Percentiles rank a stretch among this genome's conserved stretches.
These are phyloP conservation scores for Pichia manshurica DNA, from an alignment of 805 yeast species.

Conservation along the genomic window DNA sequence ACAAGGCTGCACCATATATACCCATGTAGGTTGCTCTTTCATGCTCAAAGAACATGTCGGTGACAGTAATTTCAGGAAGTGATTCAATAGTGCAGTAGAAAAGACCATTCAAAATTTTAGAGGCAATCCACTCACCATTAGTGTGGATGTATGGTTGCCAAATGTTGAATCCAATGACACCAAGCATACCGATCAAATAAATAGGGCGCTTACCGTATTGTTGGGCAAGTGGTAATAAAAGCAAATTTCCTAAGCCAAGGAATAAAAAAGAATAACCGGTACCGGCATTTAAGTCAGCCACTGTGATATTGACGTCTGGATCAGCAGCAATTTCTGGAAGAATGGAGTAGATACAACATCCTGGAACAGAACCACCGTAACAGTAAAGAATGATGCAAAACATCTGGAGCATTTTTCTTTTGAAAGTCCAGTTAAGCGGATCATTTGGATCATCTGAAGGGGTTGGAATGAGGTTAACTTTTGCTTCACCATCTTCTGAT, in stretches of 20 bases:
- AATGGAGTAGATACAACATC: slow-evolving; percentile 20
- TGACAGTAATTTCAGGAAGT: slow-evolving; percentile 42
- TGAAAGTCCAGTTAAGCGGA: slow-evolving; percentile 57
- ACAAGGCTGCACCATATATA: slow-evolving; percentile 48
- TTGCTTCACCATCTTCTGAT: slow-evolving; percentile 17
- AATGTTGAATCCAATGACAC: slow-evolving; percentile 25
- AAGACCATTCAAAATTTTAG: slow-evolving; percentile 28
- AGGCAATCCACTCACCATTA: slow-evolving; percentile 30
- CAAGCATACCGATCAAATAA: slow-evolving; percentile 30
- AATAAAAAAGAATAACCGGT: slow-evolving; percentile 37
- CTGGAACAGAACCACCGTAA: slow-evolving; percentile 25
- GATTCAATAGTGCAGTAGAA: slow-evolving; percentile 39
- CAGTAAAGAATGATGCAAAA: slow-evolving; percentile 39
- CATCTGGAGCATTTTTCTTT: slow-evolving; percentile 43
- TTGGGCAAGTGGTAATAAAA: slow-evolving; percentile 35
- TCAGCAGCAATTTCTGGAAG: slow-evolving; percentile 25
- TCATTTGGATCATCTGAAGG: slow-evolving; percentile 68
- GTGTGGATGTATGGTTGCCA: slow-evolving; percentile 32
- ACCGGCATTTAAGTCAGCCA: slow-evolving; percentile 32
- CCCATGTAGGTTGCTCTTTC: slow-evolving; percentile 44
- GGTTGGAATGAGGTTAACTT: slow-evolving; percentile 53
- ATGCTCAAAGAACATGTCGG: slow-evolving; percentile 48
- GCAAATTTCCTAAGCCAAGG: slow-evolving; percentile 35
- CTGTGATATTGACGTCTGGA: slow-evolving; percentile 25
- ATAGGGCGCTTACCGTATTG: slow-evolving; percentile 36